A percentile compares a stretch with the other conserved stretches of the same genome.
Conservation (phyloP, 768 basidiomycete genomes). For the Psilocybe tampanensis region DNA sequence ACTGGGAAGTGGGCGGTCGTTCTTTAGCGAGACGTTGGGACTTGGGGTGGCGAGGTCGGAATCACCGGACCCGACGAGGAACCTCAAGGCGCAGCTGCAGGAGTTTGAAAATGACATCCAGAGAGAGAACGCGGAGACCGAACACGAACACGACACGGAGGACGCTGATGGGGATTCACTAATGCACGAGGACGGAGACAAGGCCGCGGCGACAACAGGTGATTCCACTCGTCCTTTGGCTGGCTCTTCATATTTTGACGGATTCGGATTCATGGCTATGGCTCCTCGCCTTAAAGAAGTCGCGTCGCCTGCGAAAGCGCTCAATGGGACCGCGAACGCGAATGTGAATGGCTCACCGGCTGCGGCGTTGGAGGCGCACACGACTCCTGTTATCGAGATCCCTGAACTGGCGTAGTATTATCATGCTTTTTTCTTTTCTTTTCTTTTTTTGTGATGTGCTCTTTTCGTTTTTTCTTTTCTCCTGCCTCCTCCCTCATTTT, state of each 20-base stretch:
- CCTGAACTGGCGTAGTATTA: slow-evolving; percentile 17
- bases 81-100: slow-evolving; percentile 61
- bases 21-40: slow-evolving; percentile 52
- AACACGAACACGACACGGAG: slow-evolving; percentile 19
- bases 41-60: slow-evolving; percentile 43
- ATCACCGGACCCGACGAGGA: slow-evolving; percentile 54
- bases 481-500: too few species aligned
- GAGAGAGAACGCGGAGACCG: slow-evolving; percentile 26
- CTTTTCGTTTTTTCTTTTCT: too few species aligned
- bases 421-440: neutral
- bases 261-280: too few species aligned
- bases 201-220: neutral
- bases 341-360: slow-evolving; percentile 11
- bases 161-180: slow-evolving; percentile 40
- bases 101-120: slow-evolving; percentile 55
- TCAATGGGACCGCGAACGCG: slow-evolving; percentile 22
- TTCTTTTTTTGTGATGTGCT: neutral
- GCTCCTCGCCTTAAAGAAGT: neutral
- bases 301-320: slow-evolving; percentile 14
- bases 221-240: neutral
- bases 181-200: neutral
- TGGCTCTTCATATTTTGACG: neutral
- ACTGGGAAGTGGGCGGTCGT: slow-evolving; percentile 38
- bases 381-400: slow-evolving; percentile 19
- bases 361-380: slow-evolving; percentile 12